Conservation (phyloP, 2,329 filamentous ascomycete species). For the Colletotrichum godetiae region DNA sequence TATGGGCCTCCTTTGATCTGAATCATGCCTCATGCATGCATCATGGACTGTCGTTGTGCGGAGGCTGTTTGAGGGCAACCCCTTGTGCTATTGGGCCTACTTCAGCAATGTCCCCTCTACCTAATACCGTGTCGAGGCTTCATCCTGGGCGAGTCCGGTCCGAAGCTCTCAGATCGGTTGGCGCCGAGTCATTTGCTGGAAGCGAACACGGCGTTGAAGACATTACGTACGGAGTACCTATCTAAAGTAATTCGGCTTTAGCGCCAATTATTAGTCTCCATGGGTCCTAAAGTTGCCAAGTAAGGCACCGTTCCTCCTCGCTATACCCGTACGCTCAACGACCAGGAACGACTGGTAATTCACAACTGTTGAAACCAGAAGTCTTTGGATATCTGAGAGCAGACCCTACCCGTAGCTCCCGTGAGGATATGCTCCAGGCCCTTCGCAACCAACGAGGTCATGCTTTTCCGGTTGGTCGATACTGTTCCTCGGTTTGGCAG, state of each 20-base stretch:
- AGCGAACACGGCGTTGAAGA: constrained; percentile 18
- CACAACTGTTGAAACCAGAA: neutral
- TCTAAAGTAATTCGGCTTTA: neutral
- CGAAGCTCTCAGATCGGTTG: constrained; percentile 19
- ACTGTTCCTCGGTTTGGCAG: neutral
- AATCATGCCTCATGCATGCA: constrained; percentile 34
- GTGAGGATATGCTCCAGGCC: neutral
- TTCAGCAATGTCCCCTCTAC: neutral
- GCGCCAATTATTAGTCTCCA: neutral
- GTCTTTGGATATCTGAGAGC: neutral
- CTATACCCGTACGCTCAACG: constrained; percentile 2
- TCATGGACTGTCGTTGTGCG: neutral
- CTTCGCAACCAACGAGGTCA: neutral
- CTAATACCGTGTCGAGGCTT: neutral
- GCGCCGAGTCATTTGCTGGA: constrained; percentile 30
- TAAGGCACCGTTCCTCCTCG: neutral
- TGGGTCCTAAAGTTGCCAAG: neutral
- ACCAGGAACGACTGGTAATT: neutral
- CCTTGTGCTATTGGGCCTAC: constrained; percentile 5
- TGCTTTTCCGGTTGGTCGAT: neutral
- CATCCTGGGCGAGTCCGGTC: constrained; percentile 29
- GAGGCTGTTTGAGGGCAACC: constrained; percentile 5
- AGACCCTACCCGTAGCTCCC: neutral
- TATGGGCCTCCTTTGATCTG: neutral
- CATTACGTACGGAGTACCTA: constrained; percentile 11